A percentile compares a stretch with the other conserved stretches of the same genome.
These are phyloP conservation scores for Silene uniflora DNA, from an alignment of 148 eudicot species.

Conservation along the genomic window DNA sequence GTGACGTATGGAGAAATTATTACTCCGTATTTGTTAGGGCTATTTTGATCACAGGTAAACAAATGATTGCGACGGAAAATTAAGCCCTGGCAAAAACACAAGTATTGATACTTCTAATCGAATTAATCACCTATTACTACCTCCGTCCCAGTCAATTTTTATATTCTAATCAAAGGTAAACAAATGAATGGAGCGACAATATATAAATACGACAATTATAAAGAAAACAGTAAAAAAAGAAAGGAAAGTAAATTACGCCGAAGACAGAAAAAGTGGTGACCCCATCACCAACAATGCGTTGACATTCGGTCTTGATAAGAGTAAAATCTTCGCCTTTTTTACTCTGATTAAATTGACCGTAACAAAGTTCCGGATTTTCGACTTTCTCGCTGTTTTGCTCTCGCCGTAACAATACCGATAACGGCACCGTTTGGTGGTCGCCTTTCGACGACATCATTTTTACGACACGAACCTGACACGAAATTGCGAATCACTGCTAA, in stretches of 20 bases:
- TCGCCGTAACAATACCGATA: constrained; percentile 76
- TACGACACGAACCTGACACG: background rate
- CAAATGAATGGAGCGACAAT: too few species aligned
- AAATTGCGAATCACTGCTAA: background rate
- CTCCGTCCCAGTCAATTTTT: too few species aligned
- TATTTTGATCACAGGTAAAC: too few species aligned
- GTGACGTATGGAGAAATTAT: too few species aligned
- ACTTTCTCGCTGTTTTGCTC: constrained; percentile 81
- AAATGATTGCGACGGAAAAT: too few species aligned
- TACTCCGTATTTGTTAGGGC: too few species aligned
- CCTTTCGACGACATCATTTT: constrained; percentile 64
- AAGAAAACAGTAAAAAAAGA: background rate
- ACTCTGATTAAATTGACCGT: constrained; percentile 78
- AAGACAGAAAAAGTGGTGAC: constrained; percentile 84
- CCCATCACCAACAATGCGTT: constrained; percentile 77
- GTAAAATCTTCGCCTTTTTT: constrained; percentile 96
- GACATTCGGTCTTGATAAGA: constrained; percentile 73
- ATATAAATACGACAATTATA: background rate
- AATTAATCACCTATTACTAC: too few species aligned
- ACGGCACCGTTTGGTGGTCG: constrained; percentile 84
- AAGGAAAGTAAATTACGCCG: constrained; percentile 43
- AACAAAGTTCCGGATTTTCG: constrained; percentile 63
- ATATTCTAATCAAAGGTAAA: too few species aligned
- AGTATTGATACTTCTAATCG: too few species aligned
- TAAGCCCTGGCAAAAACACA: too few species aligned